Evolutionary conservation across 1,284 basidiomycete genomes (phyloP).

Genomic region (Ceratobasidium sp.): DNA sequence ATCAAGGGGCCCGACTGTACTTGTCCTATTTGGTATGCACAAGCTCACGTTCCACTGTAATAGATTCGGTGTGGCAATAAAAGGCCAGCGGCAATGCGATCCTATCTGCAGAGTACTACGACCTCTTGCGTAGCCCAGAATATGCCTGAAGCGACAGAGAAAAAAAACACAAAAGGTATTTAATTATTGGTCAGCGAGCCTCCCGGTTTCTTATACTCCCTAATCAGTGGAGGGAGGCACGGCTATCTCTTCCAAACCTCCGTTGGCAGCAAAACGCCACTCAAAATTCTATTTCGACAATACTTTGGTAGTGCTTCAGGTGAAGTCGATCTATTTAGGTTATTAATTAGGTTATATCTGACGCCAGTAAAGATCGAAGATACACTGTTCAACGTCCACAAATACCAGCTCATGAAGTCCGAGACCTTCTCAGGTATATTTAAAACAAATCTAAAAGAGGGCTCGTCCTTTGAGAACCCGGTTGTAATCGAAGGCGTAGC

Average conservation of each 20-base stretch:
- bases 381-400: slow-evolving; percentile 21
- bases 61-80: slow-evolving; percentile 2
- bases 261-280: neutral
- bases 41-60: too few relatives aligned
- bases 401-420: slow-evolving; percentile 31
- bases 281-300: slow-evolving; percentile 27
- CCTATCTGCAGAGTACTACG: neutral
- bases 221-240: too few relatives aligned
- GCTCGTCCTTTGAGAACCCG: slow-evolving; percentile 17
- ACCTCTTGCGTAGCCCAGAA: neutral
- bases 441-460: neutral
- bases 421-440: slow-evolving; percentile 27
- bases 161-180: too few relatives aligned
- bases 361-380: neutral
- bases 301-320: slow-evolving; percentile 18
- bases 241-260: too few relatives aligned
- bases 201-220: too few relatives aligned
- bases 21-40: too few relatives aligned
- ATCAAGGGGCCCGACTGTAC: too few relatives aligned
- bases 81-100: neutral
- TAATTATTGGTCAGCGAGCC: too few relatives aligned
- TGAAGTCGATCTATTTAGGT: neutral
- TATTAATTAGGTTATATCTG: neutral
- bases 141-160: neutral
- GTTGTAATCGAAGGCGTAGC: slow-evolving; percentile 3